Base-by-base conservation (phyloP, 2,329 filamentous ascomycete genomes). In the Ceratocystis variospora region DNA sequence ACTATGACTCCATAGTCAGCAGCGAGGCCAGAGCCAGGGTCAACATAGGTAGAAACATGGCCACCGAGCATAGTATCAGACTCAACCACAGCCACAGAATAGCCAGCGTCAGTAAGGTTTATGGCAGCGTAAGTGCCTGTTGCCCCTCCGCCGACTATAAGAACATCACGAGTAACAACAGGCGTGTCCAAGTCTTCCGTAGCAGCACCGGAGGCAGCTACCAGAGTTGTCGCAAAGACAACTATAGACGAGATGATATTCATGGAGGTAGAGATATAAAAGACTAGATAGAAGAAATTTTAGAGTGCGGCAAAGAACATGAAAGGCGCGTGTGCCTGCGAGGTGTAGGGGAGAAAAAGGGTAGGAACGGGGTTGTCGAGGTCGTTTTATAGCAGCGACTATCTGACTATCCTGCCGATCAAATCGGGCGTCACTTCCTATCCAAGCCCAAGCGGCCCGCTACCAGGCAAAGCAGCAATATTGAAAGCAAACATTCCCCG, bases 61-160 rank as follows among this genome's bases (percentile, higher is more conserved):
- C 89, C 87, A 22, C 89, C 87, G 68, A 89, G 79, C 75, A 89
- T 89, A 65, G 87, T 87, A 72, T 89, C 87, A 65, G 86, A 79
- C 74, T 89, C 87, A 17, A 89, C 82, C 48, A 88, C 74, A 48
- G 87, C 87, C 64, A 89, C 87, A 73, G 84, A 87, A 70, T 89
- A 76, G 15, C 87, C 87, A 74, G 87, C 77, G 4, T 86, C 87
- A 8, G 82, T 85, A 59, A 87, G 87, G 77, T 89, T 87, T 28
- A 89, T 79, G 31, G 87, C 87, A 69, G 89, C 84, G 66, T 87
- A 87, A 44, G 85, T 79, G 28, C 87, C 87, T 0, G 87, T 89
- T 3, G 87, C 87, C 61, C 87, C 87, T 66, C 82, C 87, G 48
- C 87, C 87, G 73, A 89, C 86, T 68, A 89, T 77, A 67, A 89